Conservation (phyloP, 2,329 filamentous ascomycete species). For the Cercospora sp. region DNA sequence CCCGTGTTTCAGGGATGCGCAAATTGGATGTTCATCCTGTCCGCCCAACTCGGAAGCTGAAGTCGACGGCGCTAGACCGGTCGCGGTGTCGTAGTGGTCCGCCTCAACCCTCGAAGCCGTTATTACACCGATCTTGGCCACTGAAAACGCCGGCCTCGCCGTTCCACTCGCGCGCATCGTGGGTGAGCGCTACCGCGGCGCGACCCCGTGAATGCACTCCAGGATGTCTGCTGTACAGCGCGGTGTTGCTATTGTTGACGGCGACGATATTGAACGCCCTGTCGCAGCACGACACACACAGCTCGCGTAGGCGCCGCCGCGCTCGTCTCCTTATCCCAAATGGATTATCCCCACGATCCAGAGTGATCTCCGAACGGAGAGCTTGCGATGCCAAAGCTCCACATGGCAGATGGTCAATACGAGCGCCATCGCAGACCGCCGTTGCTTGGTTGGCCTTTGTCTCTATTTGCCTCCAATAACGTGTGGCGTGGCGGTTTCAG, state of each 20-base stretch:
- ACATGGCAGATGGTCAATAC: constrained; percentile 4
- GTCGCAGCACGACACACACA: neutral
- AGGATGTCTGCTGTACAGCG: neutral
- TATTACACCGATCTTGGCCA: constrained; percentile 13
- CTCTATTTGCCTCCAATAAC: constrained; percentile 3
- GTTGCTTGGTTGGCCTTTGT: constrained; percentile 6
- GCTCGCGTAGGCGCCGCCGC: neutral
- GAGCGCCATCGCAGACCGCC: neutral
- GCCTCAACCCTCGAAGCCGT: constrained; percentile 2
- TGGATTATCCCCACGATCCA: neutral
- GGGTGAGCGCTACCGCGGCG: neutral
- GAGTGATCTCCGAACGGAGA: constrained; percentile 9
- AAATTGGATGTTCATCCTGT: constrained; percentile 16
- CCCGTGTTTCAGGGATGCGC: constrained; percentile 13
- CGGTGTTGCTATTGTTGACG: neutral
- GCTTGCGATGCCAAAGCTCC: constrained; percentile 10
- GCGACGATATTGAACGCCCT: neutral
- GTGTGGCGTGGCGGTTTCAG: constrained; percentile 12
- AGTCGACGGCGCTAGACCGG: constrained; percentile 10
- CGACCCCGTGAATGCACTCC: neutral
- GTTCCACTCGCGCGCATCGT: neutral
- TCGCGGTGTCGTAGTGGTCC: constrained; percentile 6
- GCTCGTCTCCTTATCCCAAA: neutral
- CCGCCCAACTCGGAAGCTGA: constrained; percentile 14
- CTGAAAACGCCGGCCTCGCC: neutral